Conservation (phyloP, 257 asterid species). For the Ocimum tenuiflorum region DNA sequence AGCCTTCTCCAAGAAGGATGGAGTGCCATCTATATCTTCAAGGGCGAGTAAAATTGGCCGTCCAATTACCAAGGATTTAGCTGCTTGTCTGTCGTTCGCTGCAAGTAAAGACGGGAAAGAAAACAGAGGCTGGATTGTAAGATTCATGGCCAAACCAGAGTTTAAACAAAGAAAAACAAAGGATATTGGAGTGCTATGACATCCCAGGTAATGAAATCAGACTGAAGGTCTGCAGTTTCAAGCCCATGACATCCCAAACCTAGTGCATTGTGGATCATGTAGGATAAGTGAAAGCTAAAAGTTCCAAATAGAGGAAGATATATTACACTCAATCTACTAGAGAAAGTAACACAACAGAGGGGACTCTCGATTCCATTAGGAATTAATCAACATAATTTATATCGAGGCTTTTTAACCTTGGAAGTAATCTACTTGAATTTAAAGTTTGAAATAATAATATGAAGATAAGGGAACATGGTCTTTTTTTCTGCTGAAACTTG, state of each 20-base stretch:
- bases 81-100: conserved; percentile 75
- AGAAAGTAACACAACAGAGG: not conserved
- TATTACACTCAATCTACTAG: not conserved
- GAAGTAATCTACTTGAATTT: not conserved
- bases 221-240: not conserved
- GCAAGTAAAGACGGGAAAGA: conserved; percentile 8
- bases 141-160: conserved; percentile 2
- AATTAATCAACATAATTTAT: too few species aligned
- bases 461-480: not conserved
- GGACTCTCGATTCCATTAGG: not conserved
- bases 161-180: conserved; percentile 4
- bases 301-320: not conserved
- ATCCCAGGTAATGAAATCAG: not conserved
- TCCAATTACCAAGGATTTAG: conserved; percentile 75
- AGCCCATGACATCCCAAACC: not conserved
- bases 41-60: conserved; percentile 93
- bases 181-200: not conserved
- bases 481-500: not conserved
- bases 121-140: not conserved
- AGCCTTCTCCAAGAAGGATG: conserved; percentile 96
- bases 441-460: not conserved
- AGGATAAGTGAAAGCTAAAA: not conserved
- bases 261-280: not conserved
- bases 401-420: not conserved
- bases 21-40: conserved; percentile 95